A percentile compares a stretch with the other conserved stretches of the same genome.
phyloP scores from a whole-genome alignment of 116 monocot genomes.

The Trichopus zeylanicus region DNA sequence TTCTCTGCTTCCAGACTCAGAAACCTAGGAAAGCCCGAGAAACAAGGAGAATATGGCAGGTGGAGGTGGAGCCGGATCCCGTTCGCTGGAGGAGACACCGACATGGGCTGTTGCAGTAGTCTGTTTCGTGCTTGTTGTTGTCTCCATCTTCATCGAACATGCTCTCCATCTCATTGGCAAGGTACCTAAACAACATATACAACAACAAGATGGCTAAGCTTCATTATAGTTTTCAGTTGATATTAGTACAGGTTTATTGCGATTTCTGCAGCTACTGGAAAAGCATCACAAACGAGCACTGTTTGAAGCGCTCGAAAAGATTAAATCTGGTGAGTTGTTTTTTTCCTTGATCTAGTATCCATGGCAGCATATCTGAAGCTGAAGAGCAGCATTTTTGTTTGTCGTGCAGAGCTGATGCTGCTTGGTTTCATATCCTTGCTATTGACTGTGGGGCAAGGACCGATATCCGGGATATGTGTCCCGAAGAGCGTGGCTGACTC shows the following conservation, averaged over 20 bases:
- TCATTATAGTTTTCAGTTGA: not conserved
- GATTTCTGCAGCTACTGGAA: constrained; percentile 6
- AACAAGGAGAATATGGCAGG: constrained; percentile 25
- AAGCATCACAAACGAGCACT: constrained; percentile 15
- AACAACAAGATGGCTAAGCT: not conserved
- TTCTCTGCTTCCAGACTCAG: too few species aligned
- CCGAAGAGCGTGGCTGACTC: constrained; percentile 10
- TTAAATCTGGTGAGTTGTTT: not conserved
- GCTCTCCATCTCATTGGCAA: constrained; percentile 19
- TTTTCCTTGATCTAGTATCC: not conserved
- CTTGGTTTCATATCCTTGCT: constrained; percentile 35
- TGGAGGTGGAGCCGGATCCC: not conserved
- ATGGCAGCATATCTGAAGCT: too few species aligned
- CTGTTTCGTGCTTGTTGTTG: constrained; percentile 26
- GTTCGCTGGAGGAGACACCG: constrained; percentile 28
- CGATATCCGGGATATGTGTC: constrained; percentile 32
- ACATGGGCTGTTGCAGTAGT: constrained; percentile 43
- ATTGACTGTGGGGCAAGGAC: constrained; percentile 23
- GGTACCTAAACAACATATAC: not conserved
- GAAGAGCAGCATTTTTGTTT: not conserved
- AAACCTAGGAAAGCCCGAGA: too few species aligned
- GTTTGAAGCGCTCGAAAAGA: constrained; percentile 11
- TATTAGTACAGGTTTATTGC: not conserved
- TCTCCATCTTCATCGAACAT: constrained; percentile 36
- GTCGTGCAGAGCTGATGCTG: constrained; percentile 24